Conservation (phyloP, 23 red algal genomes). For the Gracilaria gracilis region DNA sequence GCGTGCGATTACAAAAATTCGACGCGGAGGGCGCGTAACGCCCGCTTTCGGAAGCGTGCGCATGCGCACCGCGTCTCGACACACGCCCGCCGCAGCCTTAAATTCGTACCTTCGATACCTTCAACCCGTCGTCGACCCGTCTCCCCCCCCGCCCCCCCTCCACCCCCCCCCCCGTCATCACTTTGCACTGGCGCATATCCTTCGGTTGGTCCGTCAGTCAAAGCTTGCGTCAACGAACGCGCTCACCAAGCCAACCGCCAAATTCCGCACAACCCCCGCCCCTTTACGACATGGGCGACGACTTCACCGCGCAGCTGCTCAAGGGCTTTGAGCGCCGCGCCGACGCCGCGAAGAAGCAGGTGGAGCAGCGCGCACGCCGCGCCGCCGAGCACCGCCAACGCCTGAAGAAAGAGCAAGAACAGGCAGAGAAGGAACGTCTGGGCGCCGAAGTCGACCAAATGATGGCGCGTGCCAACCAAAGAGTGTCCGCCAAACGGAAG, state of each 20-base stretch:
- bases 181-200: constrained; percentile 13
- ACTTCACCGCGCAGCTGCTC: constrained; percentile 47
- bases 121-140: background rate
- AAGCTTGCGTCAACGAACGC: no score
- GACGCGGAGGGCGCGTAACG: no score
- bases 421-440: constrained; percentile 25
- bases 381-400: constrained; percentile 15
- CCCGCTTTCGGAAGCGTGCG: background rate
- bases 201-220: no score
- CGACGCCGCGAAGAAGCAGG: constrained; percentile 3
- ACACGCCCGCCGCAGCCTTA: background rate
- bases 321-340: constrained; percentile 25
- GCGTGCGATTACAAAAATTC: no score
- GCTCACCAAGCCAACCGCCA: no score
- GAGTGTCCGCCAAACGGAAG: constrained; percentile 5
- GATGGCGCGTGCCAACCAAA: constrained; percentile 17
- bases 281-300: constrained; percentile 20
- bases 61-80: background rate
- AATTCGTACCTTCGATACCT: background rate
- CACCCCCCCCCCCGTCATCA: background rate
- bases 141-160: background rate
- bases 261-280: background rate
- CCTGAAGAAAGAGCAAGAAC: constrained; percentile 17
- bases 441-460: constrained; percentile 19
- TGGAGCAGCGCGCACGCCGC: constrained; percentile 1